phyloP scores from a whole-genome alignment of 169 alveolate genomes.

The Eimeria nieschulzi region DNA sequence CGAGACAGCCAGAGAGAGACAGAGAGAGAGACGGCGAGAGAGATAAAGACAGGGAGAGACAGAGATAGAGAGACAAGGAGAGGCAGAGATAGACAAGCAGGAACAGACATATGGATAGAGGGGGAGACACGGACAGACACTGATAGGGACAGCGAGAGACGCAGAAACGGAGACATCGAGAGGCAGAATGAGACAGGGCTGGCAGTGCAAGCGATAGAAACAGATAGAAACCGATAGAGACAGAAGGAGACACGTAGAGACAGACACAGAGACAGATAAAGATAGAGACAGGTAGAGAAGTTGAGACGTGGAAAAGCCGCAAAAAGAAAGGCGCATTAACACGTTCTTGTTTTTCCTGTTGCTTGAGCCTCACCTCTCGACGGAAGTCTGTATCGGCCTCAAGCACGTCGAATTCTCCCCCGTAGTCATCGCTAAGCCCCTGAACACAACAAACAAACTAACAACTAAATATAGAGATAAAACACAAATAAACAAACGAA shows the following conservation, averaged over 20 bases:
- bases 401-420: constrained; percentile 48
- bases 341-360: neutral
- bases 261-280: neutral
- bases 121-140: neutral
- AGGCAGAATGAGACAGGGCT: neutral
- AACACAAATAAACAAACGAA: neutral
- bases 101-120: too few relatives aligned
- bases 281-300: neutral
- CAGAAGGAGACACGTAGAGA: neutral
- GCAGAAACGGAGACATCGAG: neutral
- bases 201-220: too few relatives aligned
- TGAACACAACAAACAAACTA: neutral
- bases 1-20: too few relatives aligned
- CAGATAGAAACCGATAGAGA: neutral
- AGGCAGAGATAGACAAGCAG: too few relatives aligned
- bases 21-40: too few relatives aligned
- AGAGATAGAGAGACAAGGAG: neutral
- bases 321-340: neutral
- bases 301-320: neutral
- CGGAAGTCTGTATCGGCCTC: constrained; percentile 64
- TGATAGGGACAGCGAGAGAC: neutral
- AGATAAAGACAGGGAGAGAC: neutral
- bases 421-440: constrained; percentile 54
- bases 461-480: neutral
- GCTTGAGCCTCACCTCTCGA: constrained; percentile 48